Base-by-base conservation (phyloP, 2,329 filamentous ascomycete species). In the Dactylella cylindrospora region DNA sequence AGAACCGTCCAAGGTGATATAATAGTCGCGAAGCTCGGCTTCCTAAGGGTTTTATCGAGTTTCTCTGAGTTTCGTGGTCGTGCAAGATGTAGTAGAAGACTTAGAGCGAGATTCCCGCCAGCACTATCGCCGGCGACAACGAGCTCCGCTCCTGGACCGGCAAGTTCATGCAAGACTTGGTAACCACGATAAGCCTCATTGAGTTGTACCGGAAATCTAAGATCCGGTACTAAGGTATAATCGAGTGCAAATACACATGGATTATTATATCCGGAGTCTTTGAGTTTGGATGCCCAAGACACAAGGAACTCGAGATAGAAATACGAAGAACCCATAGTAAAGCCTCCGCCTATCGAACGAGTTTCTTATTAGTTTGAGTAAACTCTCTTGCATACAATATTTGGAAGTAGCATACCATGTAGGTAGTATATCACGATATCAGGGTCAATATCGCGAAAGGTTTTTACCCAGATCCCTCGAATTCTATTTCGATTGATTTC, bases 281-380 rank as follows among this genome's bases (percentile, higher is more conserved):
- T 77, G 31, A 94, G 76, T 13, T 89, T 74, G 35, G 78, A 76
- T 9, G 87, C 75, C 84, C 85, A 89, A 6, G 82, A 80, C 49
- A 91, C 75, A 2, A 94, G 77, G 67, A 91, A 93, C 69, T 94
- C 89, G 28, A 90, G 79, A 71, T 94, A 94, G 72, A 94, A 94
- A 74, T 86, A 86, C 13, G 80, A 77, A 9, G 86, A 89, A 2
- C 88, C 89, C 84, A 94, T 87, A 5, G 82, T 81, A 71, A 94
- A 93, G 0, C 89, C 89, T 17, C 89, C 89, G 12, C 57, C 57
- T 62, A 31, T 26, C 12, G 12, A 26, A 15, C 17, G n/a, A 22
- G 12, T 25, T 44, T 65, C 64, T 70, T 60, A 71, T 45, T 36
- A 41, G 7, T 38, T 13, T 40, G 15, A 66, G 36, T 32, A 46